Base-by-base conservation (phyloP, 176 grass and related monocot species). In the Saccharum spontaneum region DNA sequence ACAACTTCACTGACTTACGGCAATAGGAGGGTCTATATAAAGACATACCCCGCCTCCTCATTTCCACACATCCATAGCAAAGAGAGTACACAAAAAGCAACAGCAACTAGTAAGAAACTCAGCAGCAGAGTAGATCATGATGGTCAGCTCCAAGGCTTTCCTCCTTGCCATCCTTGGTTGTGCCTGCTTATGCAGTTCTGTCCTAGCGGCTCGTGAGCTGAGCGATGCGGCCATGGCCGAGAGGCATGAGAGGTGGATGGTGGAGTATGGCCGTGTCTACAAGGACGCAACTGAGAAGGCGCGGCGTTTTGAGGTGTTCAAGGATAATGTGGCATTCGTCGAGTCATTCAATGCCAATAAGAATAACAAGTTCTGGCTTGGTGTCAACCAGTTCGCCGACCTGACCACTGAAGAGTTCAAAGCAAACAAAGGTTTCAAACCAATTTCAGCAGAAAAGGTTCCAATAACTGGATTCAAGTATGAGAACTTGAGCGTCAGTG, bases 141-240 rank as follows among this genome's bases (percentile, higher is more conserved):
- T 92, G 90, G 1, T 49, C 65, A 79, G 20, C 71, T 57, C 86
- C 90, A 30, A 86, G 45, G 30, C 78, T 79, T 46, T 89, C 48
- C 30, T 88, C 4, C 11, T 30, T 11, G 59, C 38, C 59, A 65
- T 79, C 38, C 37, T 79, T 17, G 37, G 76, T 9, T 63, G 23
- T 17, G 16, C 39, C 1, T 63, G 24, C 86, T 83, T 86, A 63
- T 79, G 76, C 9, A 67, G 26, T 46, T 12, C 63, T 22, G 26
- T 67, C 7, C 5, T 36, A 15, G 17, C 26, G 6, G 78, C 11
- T 36, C 78, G 78, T 2, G 78, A 67, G 62, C 78, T 80, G 28
- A 80, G 17, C 9, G 44, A 80, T 24, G 44, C 44, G 7, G 17
- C 63, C 78, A 80, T 69, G 78, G 43, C 5, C 0, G 30, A 33